Base-by-base conservation (phyloP, 129 eudicot species). In the Lonicera japonica region DNA sequence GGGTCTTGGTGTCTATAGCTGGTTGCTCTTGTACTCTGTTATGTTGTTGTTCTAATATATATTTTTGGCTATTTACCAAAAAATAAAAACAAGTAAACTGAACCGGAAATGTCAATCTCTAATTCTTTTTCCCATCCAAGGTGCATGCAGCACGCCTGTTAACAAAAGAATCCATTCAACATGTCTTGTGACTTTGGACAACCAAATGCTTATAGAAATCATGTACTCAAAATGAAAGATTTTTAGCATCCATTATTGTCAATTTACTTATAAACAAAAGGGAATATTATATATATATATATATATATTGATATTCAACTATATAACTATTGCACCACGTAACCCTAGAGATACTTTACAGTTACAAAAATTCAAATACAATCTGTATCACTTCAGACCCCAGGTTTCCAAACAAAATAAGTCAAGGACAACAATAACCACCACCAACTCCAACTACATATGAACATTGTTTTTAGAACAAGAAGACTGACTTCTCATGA, bases 301-400 rank as follows among this genome's bases (percentile, higher is more conserved):
- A 29, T 29, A 29, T 29, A 29, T 29, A 29, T 29, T 2, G 36
- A 29, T 29, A 1, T 29, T 29, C 36, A 29, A 29, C 36, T 29
- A 61, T 54, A 41, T 16, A 45, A 24, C 21, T 45, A 61, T 47
- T 8, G 51, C 36, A 54, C 51, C 47, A 53, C 15, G 52, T 15
- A 6, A 45, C 60, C 77, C 69, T 68, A 66, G 4, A 40, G 41
- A 63, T 65, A 63, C 70, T 73, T 78, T 72, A 78, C 83, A 68
- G 64, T 21, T 39, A 63, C 39, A 18, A 56, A n/a, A 70, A 61
- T 29, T 50, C n/a, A n/a, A 48, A 24, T 24, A 64, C 63, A n/a
- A 8, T n/a, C 46, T 47, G 45, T 29, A 5, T 25, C 19, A 51
- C 50, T 38, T 51, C 0, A 11, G 24, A 24, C 56, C n/a, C 24